These are phyloP conservation scores for Conringia planisiliqua DNA, from an alignment of 345 rosid species.

Conservation along the genomic window DNA sequence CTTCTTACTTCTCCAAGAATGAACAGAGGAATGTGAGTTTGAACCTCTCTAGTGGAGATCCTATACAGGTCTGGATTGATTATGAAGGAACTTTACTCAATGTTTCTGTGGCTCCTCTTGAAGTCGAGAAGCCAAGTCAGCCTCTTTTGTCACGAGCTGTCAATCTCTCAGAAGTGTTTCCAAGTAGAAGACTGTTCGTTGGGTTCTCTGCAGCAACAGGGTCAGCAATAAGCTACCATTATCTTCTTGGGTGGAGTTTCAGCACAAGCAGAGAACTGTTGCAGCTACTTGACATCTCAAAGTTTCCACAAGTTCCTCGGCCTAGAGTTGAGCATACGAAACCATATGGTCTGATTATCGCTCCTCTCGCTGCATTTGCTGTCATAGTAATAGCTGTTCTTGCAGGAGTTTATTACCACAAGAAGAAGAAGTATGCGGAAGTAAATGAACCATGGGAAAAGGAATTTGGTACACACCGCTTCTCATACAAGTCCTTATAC, in stretches of 20 bases:
- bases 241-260: constrained; percentile 70
- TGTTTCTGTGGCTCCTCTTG: constrained; percentile 47
- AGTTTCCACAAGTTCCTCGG: constrained; percentile 53
- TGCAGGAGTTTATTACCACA: constrained; percentile 17
- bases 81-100: constrained; percentile 39
- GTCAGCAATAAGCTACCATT: constrained; percentile 36
- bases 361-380: neutral
- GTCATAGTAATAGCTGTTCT: constrained; percentile 16
- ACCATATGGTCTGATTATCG: constrained; percentile 14
- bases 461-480: constrained; percentile 39
- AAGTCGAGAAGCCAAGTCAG: constrained; percentile 28
- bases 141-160: constrained; percentile 49
- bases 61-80: constrained; percentile 61
- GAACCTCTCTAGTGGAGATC: constrained; percentile 36
- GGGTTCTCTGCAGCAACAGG: constrained; percentile 68
- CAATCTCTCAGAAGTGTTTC: constrained; percentile 42
- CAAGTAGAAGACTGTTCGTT: constrained; percentile 36
- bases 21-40: constrained; percentile 27
- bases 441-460: constrained; percentile 47
- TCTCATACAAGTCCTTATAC: constrained; percentile 42
- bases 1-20: constrained; percentile 36
- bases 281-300: constrained; percentile 37
- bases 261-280: constrained; percentile 38
- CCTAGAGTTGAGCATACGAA: constrained; percentile 32
- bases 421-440: constrained; percentile 41